Base-by-base conservation (phyloP, 768 basidiomycete genomes). In the Boletus tylopilopsis region DNA sequence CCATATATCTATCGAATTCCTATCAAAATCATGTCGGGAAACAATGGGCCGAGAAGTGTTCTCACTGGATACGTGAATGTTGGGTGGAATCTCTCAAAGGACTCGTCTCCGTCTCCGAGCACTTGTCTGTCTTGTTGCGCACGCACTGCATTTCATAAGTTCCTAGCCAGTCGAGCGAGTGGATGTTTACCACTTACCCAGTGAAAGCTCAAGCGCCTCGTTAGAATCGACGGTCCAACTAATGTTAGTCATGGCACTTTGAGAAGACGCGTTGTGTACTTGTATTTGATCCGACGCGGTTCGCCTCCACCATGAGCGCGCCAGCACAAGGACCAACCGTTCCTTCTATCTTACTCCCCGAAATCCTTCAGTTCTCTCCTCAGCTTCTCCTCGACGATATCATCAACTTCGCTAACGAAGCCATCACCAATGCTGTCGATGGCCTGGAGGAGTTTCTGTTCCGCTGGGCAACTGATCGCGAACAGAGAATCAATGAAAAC, bases 61-160 rank as follows among this genome's bases (percentile, higher is more conserved):
- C 63, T 84, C 59, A 91, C 90, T 6, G 95, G 94, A 70, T 99
- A 99, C 0, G 95, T 97, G 72, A 98, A 99, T 4, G 75, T 72
- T 2, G 95, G 95, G 52, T 87, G 78, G 69, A 96, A 97, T 18
- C 75, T 71, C 51, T 80, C 77, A 51, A 78, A 84, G 13, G 73
- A 67, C 59, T 88, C 86, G 24, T 80, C 74, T 12, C n/a, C n/a
- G n/a, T 78, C 75, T 51, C 68, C 71, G 15, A 86, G 74, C 3
- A 64, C 66, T 46, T 80, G 75, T 54, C 78, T 78, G 68, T 91
- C 90, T 50, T 79, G 76, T 44, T 71, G 64, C n/a, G 86, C 76
- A 53, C 89, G 82, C 11, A 87, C 93, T 93, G 58, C 22, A 45
- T 16, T 4, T 30, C 16, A 46, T 24, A 38, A 30, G 34, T 48